Conservation (phyloP, 1,139 yeast species). For the Pichia norvegensis region DNA sequence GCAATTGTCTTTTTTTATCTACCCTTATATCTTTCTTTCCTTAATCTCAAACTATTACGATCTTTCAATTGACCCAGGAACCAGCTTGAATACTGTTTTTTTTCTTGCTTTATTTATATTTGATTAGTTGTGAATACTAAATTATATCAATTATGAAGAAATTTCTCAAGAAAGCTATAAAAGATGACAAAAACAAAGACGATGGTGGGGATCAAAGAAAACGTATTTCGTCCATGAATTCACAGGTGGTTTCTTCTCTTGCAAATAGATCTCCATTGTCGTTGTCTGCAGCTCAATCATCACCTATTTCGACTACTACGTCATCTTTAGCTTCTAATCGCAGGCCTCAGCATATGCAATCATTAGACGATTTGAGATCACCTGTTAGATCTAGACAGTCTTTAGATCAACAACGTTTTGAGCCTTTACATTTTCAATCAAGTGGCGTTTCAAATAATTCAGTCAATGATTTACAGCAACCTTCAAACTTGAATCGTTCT, state of each 20-base stretch:
- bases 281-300: neutral
- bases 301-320: neutral
- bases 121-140: neutral
- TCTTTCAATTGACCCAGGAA: too few species aligned
- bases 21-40: too few species aligned
- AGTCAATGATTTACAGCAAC: neutral
- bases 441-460: neutral
- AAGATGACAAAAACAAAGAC: neutral
- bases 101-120: neutral
- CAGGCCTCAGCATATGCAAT: neutral
- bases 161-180: neutral
- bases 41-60: too few species aligned
- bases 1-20: too few species aligned
- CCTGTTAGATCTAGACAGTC: neutral
- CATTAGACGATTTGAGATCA: neutral
- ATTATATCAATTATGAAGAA: neutral
- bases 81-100: too few species aligned
- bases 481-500: neutral
- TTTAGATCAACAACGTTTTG: neutral
- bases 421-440: neutral
- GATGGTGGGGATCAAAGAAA: neutral
- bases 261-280: neutral
- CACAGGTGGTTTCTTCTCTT: neutral
- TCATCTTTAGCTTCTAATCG: neutral
- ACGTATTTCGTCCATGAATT: neutral